Base-by-base conservation (phyloP, 1,139 yeast species). In the Kazachstania sp. region DNA sequence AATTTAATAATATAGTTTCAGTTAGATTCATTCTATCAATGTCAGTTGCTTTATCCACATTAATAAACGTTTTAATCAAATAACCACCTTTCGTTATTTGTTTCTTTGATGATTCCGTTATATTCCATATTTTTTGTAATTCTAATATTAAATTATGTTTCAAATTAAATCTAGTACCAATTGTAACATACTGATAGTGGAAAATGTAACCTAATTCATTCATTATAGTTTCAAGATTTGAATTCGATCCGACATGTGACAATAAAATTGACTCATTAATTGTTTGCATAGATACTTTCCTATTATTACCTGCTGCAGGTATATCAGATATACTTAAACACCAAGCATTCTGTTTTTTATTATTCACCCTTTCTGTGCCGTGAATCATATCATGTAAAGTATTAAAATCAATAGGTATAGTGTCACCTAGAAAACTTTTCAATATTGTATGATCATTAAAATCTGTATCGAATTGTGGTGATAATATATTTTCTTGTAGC, bases 221-320 rank as follows among this genome's bases (percentile, higher is more conserved):
- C 51, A 88, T 61, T 49, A 81, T 78, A 44, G 47, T 51, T 28
- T 65, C 63, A 9, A 60, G 60, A 48, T 54, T 68, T 49, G 59
- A 68, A 51, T 65, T 68, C 56, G 53, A 56, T 44, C 63, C 65
- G 8, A 57, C 52, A 1, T 61, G 54, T 9, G 64, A 54, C 9
- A 56, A 63, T 4, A 86, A 67, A 1, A 83, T 78, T 31, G 90
- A 74, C 58, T 83, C 87, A 53, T 81, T 74, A 13, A 86, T 74
- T 15, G 86, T 77, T 61, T 87, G 96, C 9, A 75, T 81, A 43
- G 71, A 75, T 52, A 74, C 82, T 67, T 75, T 75, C 60, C 78
- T 77, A 41, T 52, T 58, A 51, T 75, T 85, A 8, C 96, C 96
- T 3, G 95, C 95, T 32, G 85, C 82, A 0, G 97, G 97, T 15